Percentiles rank a stretch among this genome's conserved stretches.
Conservation (phyloP, 2,329 filamentous ascomycete species). For the Fusarium buharicum region DNA sequence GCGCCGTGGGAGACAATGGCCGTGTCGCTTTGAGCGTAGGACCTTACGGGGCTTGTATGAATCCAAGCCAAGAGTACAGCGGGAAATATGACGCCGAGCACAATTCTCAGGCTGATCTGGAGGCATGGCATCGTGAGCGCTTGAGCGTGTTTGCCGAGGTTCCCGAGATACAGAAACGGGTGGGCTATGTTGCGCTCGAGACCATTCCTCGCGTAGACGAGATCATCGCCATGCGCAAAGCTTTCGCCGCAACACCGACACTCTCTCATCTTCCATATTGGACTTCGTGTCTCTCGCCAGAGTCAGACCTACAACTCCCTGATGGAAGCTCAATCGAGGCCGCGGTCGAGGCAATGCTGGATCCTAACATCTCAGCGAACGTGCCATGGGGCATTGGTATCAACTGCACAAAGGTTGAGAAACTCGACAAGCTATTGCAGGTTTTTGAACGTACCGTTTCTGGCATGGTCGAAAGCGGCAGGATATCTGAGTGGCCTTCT, state of each 20-base stretch:
- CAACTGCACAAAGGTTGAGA: slow-evolving; percentile 75
- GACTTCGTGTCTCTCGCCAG: slow-evolving; percentile 72
- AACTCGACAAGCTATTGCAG: slow-evolving; percentile 65
- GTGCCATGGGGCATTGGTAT: slow-evolving; percentile 72
- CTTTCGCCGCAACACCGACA: slow-evolving; percentile 47
- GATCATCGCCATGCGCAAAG: slow-evolving; percentile 65
- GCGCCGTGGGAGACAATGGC: slow-evolving; percentile 46
- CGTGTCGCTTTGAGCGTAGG: slow-evolving; percentile 69
- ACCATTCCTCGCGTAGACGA: slow-evolving; percentile 73
- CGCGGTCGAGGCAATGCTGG: slow-evolving; percentile 54
- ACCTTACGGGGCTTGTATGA: slow-evolving; percentile 74
- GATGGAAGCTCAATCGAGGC: slow-evolving; percentile 61
- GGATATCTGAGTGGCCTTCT: slow-evolving; percentile 57
- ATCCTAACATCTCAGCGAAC: slow-evolving; percentile 33
- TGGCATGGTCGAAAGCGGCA: slow-evolving; percentile 50
- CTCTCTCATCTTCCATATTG: slow-evolving; percentile 60
- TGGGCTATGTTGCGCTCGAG: slow-evolving; percentile 71
- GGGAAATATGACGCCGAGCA: slow-evolving; percentile 67
- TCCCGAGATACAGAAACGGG: slow-evolving; percentile 50
- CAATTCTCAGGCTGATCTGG: slow-evolving; percentile 56
- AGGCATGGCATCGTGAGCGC: slow-evolving; percentile 67
- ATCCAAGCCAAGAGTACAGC: slow-evolving; percentile 72
- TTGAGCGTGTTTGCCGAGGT: slow-evolving; percentile 61
- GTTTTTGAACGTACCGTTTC: slow-evolving; percentile 63
- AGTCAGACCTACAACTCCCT: slow-evolving; percentile 62